These are phyloP conservation scores for Solanum hybrid DNA, from an alignment of 305 asterid species.

Conservation along the genomic window DNA sequence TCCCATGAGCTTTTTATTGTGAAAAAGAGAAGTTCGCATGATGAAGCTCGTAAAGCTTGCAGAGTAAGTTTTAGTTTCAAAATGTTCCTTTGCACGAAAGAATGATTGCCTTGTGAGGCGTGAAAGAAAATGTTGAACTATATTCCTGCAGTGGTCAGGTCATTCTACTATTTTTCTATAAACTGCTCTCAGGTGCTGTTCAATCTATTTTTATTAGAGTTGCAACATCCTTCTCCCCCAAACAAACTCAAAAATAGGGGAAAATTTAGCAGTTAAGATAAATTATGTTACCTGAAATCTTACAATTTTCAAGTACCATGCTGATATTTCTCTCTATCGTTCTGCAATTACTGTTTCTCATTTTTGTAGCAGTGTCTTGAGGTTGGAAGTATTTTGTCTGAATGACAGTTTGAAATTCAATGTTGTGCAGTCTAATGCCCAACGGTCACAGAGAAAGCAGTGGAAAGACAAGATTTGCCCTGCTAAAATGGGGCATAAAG, in stretches of 20 bases:
- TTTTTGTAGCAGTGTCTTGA: not conserved
- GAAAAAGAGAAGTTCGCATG: not conserved
- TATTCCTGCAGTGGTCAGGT: not conserved
- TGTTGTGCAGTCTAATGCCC: slow-evolving; percentile 60
- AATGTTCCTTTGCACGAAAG: not conserved
- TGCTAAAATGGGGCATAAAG: slow-evolving; percentile 47
- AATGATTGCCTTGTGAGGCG: not conserved
- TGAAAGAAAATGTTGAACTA: not conserved
- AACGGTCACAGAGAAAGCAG: slow-evolving; percentile 33
- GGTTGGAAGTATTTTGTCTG: not conserved
- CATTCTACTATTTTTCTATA: not conserved
- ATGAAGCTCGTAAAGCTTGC: not conserved
- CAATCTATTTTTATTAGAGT: not conserved
- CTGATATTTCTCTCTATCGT: not conserved
- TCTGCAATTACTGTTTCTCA: not conserved
- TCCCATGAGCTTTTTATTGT: not conserved
- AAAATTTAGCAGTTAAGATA: not conserved
- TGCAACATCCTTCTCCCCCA: not conserved
- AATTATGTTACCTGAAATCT: not conserved
- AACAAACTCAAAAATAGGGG: not conserved
- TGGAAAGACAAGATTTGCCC: slow-evolving; percentile 48
- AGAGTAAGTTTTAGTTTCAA: not conserved
- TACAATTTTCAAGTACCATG: not conserved
- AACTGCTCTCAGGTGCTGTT: not conserved
- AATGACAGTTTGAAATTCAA: slow-evolving; percentile 13